Base-by-base conservation (phyloP, 129 eudicot genomes). In the Tagetes patula region DNA sequence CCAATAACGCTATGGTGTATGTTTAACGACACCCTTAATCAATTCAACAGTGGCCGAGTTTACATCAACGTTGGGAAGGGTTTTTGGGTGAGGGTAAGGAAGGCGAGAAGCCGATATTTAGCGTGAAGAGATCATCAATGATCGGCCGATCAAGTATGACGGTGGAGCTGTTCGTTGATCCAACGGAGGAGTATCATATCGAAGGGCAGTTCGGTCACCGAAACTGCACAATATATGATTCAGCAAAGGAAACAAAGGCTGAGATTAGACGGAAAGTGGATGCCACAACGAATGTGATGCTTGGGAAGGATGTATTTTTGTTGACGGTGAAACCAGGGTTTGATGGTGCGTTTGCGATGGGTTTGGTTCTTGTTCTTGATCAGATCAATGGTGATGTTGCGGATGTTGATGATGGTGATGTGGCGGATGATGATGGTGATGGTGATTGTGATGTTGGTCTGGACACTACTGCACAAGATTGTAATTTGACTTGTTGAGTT, bases 11-110 rank as follows among this genome's bases (percentile, higher is more conserved):
- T 20, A 20, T 20, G 27, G 27, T 20, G 27, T 20, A 20, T 20
- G 27, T 20, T 20, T 20, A 20, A 20, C 27, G 27, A 20, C 27
- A 20, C 27, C 27, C 27, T 20, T 3, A 20, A 8, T 34, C 1
- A 4, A 7, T 48, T 60, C 8, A 38, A 70, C 86, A 92, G 98
- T 75, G 96, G 73, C 96, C 96, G 74, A 92, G 98, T 65, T 39
- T 92, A 39, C 98, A 92, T 65, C 88, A 87, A 13, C 82, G 98
- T 8, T 89, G 96, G 98, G 98, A 92, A 69, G 98, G 96, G 0
- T 89, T 74, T 71, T 32, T 76, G 49, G 96, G 98, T 8, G 98
- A 92, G 70, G 40, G 86, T 62, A 61, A 20, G 38, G 92, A 84
- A 14, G 98, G 88, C 10, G 78, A 85, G 73, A 92, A 92, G 54